phyloP scores from a whole-genome alignment of 768 basidiomycete genomes.

The Lanmaoa pseudosensibilis region DNA sequence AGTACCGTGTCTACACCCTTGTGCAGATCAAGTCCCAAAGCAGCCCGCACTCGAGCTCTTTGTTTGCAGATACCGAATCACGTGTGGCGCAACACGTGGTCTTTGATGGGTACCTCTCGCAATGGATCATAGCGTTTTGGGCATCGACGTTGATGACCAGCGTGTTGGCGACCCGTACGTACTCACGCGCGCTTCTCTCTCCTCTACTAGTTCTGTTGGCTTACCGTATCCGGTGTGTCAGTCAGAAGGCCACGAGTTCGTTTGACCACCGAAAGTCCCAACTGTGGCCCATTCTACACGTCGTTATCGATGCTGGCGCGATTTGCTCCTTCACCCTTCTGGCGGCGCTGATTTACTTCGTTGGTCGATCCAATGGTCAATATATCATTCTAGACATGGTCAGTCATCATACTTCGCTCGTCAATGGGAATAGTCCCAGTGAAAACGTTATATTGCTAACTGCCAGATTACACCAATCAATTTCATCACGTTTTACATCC shows the following conservation, averaged over 20 bases:
- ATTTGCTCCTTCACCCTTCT: constrained; percentile 1
- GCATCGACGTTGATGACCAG: constrained; percentile 1
- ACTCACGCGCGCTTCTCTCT: not conserved
- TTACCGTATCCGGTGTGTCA: not conserved
- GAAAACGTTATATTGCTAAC: not conserved
- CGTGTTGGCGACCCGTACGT: constrained; percentile 1
- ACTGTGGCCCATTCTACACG: not conserved
- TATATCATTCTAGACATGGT: constrained; percentile 8
- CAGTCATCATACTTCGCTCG: not conserved
- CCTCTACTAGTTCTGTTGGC: not conserved
- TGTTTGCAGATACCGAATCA: not conserved
- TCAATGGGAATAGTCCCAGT: not conserved
- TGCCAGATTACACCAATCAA: constrained; percentile 11
- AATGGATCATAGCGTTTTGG: constrained; percentile 3
- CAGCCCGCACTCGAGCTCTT: too few relatives aligned
- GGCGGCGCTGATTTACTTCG: not conserved
- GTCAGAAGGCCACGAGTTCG: too few relatives aligned
- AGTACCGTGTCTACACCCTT: too few relatives aligned
- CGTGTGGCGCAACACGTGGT: not conserved
- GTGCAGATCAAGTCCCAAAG: too few relatives aligned
- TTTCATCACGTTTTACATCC: constrained; percentile 19
- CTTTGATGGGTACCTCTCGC: not conserved
- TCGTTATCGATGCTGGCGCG: constrained; percentile 6
- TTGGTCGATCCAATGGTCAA: constrained; percentile 1
- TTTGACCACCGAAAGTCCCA: not conserved